Percentiles rank a stretch among this genome's conserved stretches.
These are phyloP conservation scores for Boletus vinaceobasis DNA, from an alignment of 768 basidiomycete genomes.

Conservation along the genomic window DNA sequence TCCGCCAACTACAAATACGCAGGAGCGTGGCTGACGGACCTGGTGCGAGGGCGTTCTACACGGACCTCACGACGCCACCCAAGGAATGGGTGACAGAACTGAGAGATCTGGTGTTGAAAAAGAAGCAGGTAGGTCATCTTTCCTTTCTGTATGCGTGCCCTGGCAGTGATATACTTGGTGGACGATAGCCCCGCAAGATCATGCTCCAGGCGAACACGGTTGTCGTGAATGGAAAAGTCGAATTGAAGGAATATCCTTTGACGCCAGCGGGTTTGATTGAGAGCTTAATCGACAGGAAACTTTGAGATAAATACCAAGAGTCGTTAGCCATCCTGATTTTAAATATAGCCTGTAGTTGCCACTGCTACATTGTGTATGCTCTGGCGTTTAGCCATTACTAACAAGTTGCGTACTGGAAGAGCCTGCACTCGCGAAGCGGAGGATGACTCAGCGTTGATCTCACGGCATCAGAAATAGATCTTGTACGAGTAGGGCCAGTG, in stretches of 20 bases:
- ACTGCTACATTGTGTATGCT: background rate
- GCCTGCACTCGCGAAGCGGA: background rate
- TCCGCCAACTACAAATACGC: constrained; percentile 78
- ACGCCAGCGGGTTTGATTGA: constrained; percentile 73
- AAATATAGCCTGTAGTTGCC: background rate
- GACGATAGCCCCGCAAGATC: constrained; percentile 69
- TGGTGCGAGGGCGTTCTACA: constrained; percentile 78
- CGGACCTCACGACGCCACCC: constrained; percentile 70
- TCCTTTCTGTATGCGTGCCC: background rate
- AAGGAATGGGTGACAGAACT: constrained; percentile 72
- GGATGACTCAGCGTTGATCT: background rate
- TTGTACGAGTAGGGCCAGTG: background rate
- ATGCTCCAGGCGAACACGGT: constrained; percentile 83
- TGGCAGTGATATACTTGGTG: background rate
- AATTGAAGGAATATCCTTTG: constrained; percentile 76
- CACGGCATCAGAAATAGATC: constrained; percentile 6
- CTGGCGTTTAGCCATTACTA: background rate
- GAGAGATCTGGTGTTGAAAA: constrained; percentile 70
- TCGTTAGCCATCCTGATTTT: background rate
- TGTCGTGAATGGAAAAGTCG: constrained; percentile 61
- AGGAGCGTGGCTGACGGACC: constrained; percentile 83
- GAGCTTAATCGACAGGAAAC: constrained; percentile 71
- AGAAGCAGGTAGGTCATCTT: constrained; percentile 60
- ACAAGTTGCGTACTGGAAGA: background rate
- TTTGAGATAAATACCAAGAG: constrained; percentile 31